Evolutionary conservation across 352 stramenopile species (phyloP).

Genomic region (Globisporangium spinosum): DNA sequence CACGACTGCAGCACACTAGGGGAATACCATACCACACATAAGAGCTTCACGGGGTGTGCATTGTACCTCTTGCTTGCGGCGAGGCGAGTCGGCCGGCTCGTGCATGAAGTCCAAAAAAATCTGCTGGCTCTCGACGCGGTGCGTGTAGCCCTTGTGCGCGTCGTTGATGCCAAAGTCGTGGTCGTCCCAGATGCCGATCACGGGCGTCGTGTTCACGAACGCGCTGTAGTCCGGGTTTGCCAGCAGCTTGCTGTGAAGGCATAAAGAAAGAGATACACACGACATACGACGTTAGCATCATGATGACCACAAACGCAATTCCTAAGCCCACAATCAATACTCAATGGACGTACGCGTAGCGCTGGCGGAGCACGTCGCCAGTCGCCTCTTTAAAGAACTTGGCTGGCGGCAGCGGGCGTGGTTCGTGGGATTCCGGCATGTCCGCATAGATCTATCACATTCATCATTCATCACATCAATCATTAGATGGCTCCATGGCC

Average conservation of each 20-base stretch:
- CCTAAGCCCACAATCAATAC: not conserved
- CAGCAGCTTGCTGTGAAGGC: conserved; percentile 41
- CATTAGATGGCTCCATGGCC: not conserved
- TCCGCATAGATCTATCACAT: conserved; percentile 70
- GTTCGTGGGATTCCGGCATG: conserved; percentile 47
- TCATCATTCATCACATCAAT: not conserved
- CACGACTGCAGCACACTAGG: not conserved
- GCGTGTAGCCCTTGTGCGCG: conserved; percentile 64
- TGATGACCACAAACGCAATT: not conserved
- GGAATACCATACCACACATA: not conserved
- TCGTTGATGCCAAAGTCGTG: conserved; percentile 92
- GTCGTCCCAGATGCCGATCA: conserved; percentile 89
- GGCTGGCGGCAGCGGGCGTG: conserved; percentile 33
- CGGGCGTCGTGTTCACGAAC: conserved; percentile 58
- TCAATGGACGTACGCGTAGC: conserved; percentile 49
- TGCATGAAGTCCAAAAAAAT: conserved; percentile 86
- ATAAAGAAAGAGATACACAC: not conserved
- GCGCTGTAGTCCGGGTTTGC: conserved; percentile 61
- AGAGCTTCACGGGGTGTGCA: too few species aligned
- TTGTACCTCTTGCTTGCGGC: conserved; percentile 65
- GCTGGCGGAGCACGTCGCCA: conserved; percentile 40
- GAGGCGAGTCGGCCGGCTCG: conserved; percentile 65
- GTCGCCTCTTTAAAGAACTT: conserved; percentile 67
- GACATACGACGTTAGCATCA: not conserved
- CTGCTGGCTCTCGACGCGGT: conserved; percentile 77